Conservation (phyloP, 2,329 filamentous ascomycete genomes). For the Cladosporium sp. region DNA sequence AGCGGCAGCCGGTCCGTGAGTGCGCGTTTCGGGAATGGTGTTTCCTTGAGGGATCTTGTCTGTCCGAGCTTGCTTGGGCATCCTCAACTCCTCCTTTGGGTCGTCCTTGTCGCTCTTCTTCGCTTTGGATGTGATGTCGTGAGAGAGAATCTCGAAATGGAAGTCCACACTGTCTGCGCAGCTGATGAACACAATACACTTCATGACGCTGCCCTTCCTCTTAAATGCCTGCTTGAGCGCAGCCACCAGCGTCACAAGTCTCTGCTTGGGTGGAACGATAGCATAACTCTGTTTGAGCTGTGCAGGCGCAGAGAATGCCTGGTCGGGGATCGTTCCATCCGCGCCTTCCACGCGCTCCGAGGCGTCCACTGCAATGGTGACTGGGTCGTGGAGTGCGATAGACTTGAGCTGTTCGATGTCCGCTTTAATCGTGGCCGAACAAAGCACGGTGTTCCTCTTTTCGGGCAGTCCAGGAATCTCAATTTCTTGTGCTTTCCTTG, state of each 20-base stretch:
- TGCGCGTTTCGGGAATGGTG: conserved; percentile 47
- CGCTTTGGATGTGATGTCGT: conserved; percentile 44
- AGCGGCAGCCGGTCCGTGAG: conserved; percentile 49
- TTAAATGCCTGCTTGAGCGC: conserved; percentile 86
- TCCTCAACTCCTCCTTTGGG: conserved; percentile 21
- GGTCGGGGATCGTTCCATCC: conserved; percentile 48
- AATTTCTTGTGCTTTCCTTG: conserved; percentile 60
- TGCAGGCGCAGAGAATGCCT: conserved; percentile 76
- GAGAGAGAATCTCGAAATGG: conserved; percentile 80
- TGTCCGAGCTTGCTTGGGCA: conserved; percentile 37
- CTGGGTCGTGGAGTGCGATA: conserved; percentile 90
- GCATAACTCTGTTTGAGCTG: conserved; percentile 93
- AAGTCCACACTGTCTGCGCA: conserved; percentile 98
- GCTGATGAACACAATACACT: conserved; percentile 94
- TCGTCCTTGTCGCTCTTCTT: conserved; percentile 28
- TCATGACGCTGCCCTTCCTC: conserved; percentile 88
- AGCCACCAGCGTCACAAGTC: conserved; percentile 83
- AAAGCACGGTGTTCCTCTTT: conserved; percentile 82
- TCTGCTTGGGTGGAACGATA: conserved; percentile 83
- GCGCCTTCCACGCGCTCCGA: conserved; percentile 50
- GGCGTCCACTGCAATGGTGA: conserved; percentile 75
- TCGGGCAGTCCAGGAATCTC: conserved; percentile 68
- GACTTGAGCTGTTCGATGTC: conserved; percentile 92
- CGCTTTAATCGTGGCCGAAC: conserved; percentile 97
- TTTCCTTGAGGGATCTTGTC: conserved; percentile 47